These are phyloP conservation scores for Vitis hybrid DNA, from an alignment of 177 flowering plant genomes.

Conservation along the genomic window DNA sequence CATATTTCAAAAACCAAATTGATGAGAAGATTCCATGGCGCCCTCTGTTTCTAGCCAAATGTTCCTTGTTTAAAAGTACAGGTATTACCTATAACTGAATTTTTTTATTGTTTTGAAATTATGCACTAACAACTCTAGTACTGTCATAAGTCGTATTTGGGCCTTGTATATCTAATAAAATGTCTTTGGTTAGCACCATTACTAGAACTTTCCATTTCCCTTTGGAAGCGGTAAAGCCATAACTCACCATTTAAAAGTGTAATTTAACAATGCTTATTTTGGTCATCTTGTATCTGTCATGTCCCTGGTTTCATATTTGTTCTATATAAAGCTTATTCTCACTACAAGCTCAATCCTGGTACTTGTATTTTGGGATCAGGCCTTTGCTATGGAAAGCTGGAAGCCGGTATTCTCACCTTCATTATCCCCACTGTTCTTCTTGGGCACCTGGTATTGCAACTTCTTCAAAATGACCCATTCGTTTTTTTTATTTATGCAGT, in stretches of 20 bases:
- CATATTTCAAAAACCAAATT: neutral
- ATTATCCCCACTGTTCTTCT: conserved; percentile 75
- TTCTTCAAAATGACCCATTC: neutral
- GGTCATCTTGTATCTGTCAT: neutral
- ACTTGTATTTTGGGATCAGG: conserved; percentile 34
- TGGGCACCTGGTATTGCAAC: conserved; percentile 80
- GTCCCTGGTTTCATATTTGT: neutral
- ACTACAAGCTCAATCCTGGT: neutral
- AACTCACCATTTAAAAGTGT: neutral
- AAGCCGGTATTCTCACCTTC: conserved; percentile 89
- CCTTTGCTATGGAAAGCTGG: conserved; percentile 95
- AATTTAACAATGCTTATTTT: neutral
- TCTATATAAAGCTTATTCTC: neutral
- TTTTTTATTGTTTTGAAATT: neutral
- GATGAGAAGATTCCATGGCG: neutral
- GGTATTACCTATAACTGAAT: neutral
- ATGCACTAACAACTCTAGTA: neutral
- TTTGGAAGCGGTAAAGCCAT: neutral
- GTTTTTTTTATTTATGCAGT: neutral
- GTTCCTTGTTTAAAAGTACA: neutral
- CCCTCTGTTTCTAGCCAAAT: neutral
- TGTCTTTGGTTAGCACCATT: neutral
- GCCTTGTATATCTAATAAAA: neutral
- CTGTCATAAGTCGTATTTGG: neutral
- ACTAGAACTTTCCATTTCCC: neutral